Percentiles rank a stretch among this genome's conserved stretches.
Evolutionary conservation across 768 basidiomycete genomes (phyloP).

Genomic region (Podaxis sp.): DNA sequence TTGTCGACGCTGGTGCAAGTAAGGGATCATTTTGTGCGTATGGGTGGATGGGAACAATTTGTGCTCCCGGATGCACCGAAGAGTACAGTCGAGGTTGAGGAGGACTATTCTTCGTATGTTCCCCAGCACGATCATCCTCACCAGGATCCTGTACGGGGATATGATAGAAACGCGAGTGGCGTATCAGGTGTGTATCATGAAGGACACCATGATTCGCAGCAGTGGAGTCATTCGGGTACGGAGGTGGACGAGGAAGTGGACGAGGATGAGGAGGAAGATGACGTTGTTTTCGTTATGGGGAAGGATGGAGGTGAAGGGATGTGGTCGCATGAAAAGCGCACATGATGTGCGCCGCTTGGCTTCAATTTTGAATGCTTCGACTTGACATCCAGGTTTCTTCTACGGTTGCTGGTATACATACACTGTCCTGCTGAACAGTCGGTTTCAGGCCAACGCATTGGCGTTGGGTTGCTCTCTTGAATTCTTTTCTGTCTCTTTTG

Average conservation of each 20-base stretch:
- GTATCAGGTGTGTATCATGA: neutral
- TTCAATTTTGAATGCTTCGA: neutral
- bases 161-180: neutral
- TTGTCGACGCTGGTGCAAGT: constrained; percentile 75
- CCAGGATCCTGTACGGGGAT: neutral
- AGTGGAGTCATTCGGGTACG: neutral
- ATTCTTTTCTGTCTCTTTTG: neutral
- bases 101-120: constrained; percentile 14
- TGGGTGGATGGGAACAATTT: constrained; percentile 64
- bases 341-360: constrained; percentile 12
- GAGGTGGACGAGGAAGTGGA: constrained; percentile 32
- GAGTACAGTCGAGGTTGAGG: constrained; percentile 41
- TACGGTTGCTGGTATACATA: neutral
- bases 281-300: constrained; percentile 73
- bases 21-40: constrained; percentile 63
- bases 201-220: neutral
- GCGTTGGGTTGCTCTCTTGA: neutral
- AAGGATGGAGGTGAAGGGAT: constrained; percentile 35
- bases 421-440: neutral
- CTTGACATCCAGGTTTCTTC: neutral
- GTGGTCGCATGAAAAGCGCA: constrained; percentile 32
- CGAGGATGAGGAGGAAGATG: constrained; percentile 72
- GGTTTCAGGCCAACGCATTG: neutral
- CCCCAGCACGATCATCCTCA: constrained; percentile 6
- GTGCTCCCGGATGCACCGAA: constrained; percentile 61